These are phyloP conservation scores for Anacardium occidentale DNA, from an alignment of 345 rosid genomes.

Conservation along the genomic window DNA sequence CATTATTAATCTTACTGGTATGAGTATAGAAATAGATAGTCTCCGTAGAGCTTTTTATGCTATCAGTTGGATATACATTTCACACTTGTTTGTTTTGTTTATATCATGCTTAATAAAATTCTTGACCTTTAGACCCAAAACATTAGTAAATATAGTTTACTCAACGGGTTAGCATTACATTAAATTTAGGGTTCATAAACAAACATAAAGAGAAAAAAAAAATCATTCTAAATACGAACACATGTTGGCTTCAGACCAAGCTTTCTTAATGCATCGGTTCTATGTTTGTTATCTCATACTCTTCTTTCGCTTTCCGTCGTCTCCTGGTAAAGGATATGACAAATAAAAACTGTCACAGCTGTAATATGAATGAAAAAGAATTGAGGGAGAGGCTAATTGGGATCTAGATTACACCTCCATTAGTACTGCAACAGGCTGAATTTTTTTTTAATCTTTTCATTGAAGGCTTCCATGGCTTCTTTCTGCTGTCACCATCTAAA, in stretches of 20 bases:
- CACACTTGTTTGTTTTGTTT: neutral
- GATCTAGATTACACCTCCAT: constrained; percentile 39
- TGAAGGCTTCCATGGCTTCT: constrained; percentile 69
- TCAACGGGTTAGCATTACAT: neutral
- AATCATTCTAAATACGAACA: neutral
- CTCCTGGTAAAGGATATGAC: constrained; percentile 35
- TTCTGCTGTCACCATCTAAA: constrained; percentile 48
- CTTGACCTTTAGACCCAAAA: neutral
- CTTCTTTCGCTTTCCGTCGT: constrained; percentile 63
- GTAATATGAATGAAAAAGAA: neutral
- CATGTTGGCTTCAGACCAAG: neutral
- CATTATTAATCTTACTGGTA: neutral
- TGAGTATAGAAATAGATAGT: neutral
- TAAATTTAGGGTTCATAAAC: neutral
- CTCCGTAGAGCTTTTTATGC: neutral
- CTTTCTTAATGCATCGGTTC: constrained; percentile 34
- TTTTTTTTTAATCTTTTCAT: constrained; percentile 68
- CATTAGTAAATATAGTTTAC: neutral
- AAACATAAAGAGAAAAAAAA: neutral
- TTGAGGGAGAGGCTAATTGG: neutral
- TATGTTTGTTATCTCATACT: constrained; percentile 71
- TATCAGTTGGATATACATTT: neutral
- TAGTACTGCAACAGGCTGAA: constrained; percentile 42
- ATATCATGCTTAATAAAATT: neutral
- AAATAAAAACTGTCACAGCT: neutral